Evolutionary conservation across 2,329 filamentous ascomycete species (phyloP).

Genomic region (Penicillium sp.): DNA sequence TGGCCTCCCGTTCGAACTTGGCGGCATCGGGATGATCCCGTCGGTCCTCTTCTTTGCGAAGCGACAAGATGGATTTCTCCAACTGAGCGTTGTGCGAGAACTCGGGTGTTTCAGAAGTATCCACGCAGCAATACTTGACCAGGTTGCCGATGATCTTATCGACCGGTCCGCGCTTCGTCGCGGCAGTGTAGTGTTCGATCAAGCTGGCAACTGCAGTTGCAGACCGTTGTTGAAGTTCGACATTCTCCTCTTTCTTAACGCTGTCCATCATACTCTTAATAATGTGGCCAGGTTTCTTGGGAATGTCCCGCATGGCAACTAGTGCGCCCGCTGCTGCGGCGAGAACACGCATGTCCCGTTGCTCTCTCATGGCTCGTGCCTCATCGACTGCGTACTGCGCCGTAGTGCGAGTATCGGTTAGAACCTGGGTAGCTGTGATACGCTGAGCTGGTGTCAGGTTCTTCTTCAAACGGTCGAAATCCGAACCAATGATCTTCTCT

Average conservation of each 20-base stretch:
- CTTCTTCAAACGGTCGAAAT: constrained; percentile 88
- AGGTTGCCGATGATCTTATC: constrained; percentile 96
- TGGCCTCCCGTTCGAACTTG: constrained; percentile 86
- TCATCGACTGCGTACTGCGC: constrained; percentile 75
- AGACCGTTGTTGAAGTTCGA: constrained; percentile 83
- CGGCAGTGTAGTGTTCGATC: constrained; percentile 80
- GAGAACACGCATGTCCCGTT: constrained; percentile 81
- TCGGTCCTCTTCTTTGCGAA: constrained; percentile 96
- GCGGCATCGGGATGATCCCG: constrained; percentile 89
- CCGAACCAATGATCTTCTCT: constrained; percentile 80
- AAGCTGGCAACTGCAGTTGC: constrained; percentile 81
- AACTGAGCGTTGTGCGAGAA: constrained; percentile 81
- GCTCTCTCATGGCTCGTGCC: constrained; percentile 74
- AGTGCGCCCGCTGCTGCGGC: constrained; percentile 85
- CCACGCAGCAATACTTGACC: constrained; percentile 96
- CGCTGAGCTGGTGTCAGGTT: constrained; percentile 85
- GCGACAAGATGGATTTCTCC: constrained; percentile 79
- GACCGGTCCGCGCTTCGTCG: constrained; percentile 78
- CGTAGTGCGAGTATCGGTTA: constrained; percentile 74
- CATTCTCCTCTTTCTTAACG: constrained; percentile 90
- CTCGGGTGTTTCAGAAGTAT: constrained; percentile 95
- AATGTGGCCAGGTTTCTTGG: constrained; percentile 88
- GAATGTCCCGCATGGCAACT: constrained; percentile 81
- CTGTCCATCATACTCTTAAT: constrained; percentile 99
- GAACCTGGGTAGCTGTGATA: constrained; percentile 75